Evolutionary conservation across 106 monocot species (phyloP), one percentile per base, ranked within the genome.

Genomic region (Posidonia australis): DNA sequence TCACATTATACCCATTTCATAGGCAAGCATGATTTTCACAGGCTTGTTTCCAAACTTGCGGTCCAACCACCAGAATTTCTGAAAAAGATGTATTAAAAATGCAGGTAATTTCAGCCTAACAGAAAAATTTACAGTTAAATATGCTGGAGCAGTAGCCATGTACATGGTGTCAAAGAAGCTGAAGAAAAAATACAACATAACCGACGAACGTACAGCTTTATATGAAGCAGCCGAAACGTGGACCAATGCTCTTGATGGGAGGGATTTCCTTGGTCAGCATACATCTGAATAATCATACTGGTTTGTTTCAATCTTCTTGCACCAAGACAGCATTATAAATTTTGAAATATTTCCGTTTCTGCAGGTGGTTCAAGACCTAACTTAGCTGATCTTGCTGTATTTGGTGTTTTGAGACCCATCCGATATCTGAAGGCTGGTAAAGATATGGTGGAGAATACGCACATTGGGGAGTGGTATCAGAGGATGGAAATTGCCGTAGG

Each of bases 151-250:
- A 53, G 87, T 82, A 46, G 78, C 68, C 9, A 98, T 98, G 98
- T 98, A 98, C 53, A 77, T 98, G 77, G 79, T 98, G 4, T 91
- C 98, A 42, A 91, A 91, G 73, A 98, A 83, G 79, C 70, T 98
- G n/a, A 98, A 91, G 83, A 99, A 91, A 73, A 99, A 91, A 58
- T 81, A 99, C 46, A 81, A 81, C 36, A 99, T 99, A 45, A 88
- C 91, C 32, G 91, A 99, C 66, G 98, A 88, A 62, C 87, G 98
- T 44, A 85, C 91, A 44, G 72, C 91, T 19, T 78, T 99, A 7
- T 98, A 91, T 64, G 87, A 81, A 21, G 98, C 98, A 63, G 90
- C 83, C 26, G 77, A 91, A 66, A 91, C 98, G 36, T 99, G 98
- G 98, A 79, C 81, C n/a, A 68, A 77, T 64, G 98, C 85, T 69